A percentile compares a stretch with the other conserved stretches of the same genome.
Conservation (phyloP, 1,139 yeast genomes). For the Arxiozyma slooffiae region DNA sequence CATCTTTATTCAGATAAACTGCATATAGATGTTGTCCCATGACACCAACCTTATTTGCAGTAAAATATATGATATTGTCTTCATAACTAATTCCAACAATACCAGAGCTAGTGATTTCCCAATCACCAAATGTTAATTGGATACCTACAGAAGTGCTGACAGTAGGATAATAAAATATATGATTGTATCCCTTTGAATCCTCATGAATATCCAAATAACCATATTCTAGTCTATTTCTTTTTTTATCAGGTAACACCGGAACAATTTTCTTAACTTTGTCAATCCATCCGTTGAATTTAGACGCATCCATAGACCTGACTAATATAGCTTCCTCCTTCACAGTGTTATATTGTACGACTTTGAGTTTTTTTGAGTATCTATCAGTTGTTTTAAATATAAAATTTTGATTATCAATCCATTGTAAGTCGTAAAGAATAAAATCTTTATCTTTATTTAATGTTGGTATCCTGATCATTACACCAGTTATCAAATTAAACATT, state of each 20-base stretch:
- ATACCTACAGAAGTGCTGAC: constrained; percentile 38
- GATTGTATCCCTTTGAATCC: constrained; percentile 49
- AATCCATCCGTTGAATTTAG: constrained; percentile 46
- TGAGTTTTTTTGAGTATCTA: constrained; percentile 52
- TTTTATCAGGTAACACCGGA: constrained; percentile 32
- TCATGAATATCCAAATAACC: constrained; percentile 72
- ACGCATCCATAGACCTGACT: constrained; percentile 38
- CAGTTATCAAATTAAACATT: constrained; percentile 35
- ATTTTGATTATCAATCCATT: constrained; percentile 52
- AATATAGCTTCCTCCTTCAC: constrained; percentile 30
- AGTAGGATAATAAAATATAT: constrained; percentile 56
- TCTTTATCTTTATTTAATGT: constrained; percentile 37
- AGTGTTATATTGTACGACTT: constrained; percentile 37
- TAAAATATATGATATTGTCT: constrained; percentile 49
- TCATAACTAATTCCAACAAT: constrained; percentile 47
- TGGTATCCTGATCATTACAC: constrained; percentile 23
- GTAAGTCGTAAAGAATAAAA: constrained; percentile 49
- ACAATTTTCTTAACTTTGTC: constrained; percentile 29
- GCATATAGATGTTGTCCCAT: constrained; percentile 50
- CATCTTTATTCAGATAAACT: constrained; percentile 28
- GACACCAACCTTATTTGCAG: constrained; percentile 49
- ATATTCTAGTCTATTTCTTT: constrained; percentile 32
- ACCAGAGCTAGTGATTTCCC: constrained; percentile 56
- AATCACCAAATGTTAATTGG: constrained; percentile 48
- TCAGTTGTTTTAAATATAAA: constrained; percentile 62